Base-by-base conservation (phyloP, 2,329 filamentous ascomycete genomes). In the Acarospora socialis region DNA sequence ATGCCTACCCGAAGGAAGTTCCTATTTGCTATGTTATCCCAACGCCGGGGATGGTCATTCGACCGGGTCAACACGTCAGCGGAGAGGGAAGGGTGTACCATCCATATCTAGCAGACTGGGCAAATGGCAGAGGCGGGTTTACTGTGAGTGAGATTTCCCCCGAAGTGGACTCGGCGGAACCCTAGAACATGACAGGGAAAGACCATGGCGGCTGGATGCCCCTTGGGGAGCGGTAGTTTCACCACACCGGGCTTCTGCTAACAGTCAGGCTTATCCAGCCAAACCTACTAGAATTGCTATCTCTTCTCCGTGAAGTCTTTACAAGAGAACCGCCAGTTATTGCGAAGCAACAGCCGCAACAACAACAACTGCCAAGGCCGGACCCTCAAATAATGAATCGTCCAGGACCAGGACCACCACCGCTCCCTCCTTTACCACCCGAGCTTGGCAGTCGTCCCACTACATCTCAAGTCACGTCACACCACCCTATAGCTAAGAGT, bases 1-100 rank as follows among this genome's bases (percentile, higher is more conserved):
- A 92, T 50, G 71, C 74, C 33, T 98, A 95, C 52, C 90, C 90
- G 1, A 68, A 73, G 40, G 82, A 92, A 47, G 68, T 83, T 1
- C 90, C 90, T 1, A 68, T 95, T 28, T 73, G 79, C 36, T 95
- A 93, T 54, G 82, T 95, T 24, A 86, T 76, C 5, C 86, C 90
- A 3, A 82, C 81, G 4, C 77, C 81, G 43, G 80, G 75, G 41
- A 95, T 98, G 83, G 60, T 80, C 43, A 77, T 98, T 24, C 71
- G 87, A 13, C 83, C 86, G 1, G 90, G 90, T 1, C 90, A 98
- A 51, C 84, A 98, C 61, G 84, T 98, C 38, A 84, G 90, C 49
- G 76, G 81, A 4, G 87, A 95, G 48, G 90, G 90, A 16, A 77
- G 81, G 52, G 73, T 95, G 41, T 98, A 95, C 53, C 90, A 98